These are phyloP conservation scores for Sarocladiaceae sp. DNA, from an alignment of 2,329 filamentous ascomycete species.

Conservation along the genomic window DNA sequence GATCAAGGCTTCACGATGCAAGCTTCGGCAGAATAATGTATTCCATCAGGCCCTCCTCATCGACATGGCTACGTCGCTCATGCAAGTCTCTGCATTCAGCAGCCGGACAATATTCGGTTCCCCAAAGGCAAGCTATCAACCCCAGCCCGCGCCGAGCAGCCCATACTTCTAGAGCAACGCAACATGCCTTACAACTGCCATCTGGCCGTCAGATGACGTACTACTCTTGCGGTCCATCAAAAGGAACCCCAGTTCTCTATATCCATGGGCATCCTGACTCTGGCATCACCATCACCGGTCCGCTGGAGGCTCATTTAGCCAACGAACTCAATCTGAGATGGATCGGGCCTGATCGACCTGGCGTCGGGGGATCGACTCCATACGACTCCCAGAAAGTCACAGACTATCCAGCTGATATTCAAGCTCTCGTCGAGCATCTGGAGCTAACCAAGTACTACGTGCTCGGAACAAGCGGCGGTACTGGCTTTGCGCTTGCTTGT, in stretches of 20 bases:
- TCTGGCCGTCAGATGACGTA: not conserved
- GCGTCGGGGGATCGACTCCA: slow-evolving; percentile 6
- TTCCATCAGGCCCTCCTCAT: no score
- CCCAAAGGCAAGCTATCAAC: no score
- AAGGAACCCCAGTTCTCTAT: slow-evolving; percentile 8
- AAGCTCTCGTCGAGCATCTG: slow-evolving; percentile 8
- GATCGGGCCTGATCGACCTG: slow-evolving; percentile 11
- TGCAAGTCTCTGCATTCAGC: no score
- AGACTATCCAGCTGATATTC: slow-evolving; percentile 9
- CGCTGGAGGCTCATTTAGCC: not conserved
- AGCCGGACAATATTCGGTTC: no score
- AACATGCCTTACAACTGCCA: not conserved
- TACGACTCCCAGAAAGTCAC: slow-evolving; percentile 6
- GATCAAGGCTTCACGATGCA: no score
- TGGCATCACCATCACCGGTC: slow-evolving; percentile 5
- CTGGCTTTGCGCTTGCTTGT: slow-evolving; percentile 10
- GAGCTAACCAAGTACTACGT: slow-evolving; percentile 7
- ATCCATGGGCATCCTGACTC: slow-evolving; percentile 6
- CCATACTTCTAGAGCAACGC: not conserved
- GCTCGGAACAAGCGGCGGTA: slow-evolving; percentile 8
- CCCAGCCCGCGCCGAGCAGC: no score
- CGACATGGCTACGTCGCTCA: no score
- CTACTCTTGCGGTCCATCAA: not conserved
- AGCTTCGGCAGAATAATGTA: no score
- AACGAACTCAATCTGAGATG: slow-evolving; percentile 9